These are phyloP conservation scores for Diaporthe vaccinii DNA, from an alignment of 2,329 filamentous ascomycete genomes.

Conservation along the genomic window DNA sequence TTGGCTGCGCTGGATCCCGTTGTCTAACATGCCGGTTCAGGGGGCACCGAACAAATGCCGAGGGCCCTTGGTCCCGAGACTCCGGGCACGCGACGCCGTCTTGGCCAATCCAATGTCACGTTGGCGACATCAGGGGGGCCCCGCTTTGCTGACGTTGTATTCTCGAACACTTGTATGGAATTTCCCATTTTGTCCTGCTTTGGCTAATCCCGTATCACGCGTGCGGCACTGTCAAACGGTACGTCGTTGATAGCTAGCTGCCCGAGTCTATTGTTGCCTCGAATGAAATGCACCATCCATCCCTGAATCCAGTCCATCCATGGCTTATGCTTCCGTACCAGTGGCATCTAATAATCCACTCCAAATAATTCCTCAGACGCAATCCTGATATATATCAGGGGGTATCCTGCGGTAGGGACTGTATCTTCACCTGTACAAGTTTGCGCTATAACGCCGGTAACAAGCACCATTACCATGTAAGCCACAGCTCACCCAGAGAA, in stretches of 20 bases:
- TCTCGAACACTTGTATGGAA: neutral
- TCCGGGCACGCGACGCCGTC: conserved; percentile 12
- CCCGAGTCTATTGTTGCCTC: conserved; percentile 5
- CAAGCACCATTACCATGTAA: conserved; percentile 3
- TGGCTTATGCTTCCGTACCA: neutral
- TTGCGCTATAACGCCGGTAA: neutral
- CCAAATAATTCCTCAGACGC: conserved; percentile 10
- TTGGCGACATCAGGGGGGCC: neutral
- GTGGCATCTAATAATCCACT: neutral
- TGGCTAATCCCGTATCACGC: conserved; percentile 3
- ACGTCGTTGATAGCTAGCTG: neutral
- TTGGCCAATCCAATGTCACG: conserved; percentile 3
- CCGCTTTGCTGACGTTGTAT: conserved; percentile 20
- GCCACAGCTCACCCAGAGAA: neutral
- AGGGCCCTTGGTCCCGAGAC: conserved; percentile 30
- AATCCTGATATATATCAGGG: conserved; percentile 21
- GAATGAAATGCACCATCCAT: neutral
- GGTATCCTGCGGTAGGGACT: conserved; percentile 28
- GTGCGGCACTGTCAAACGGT: neutral
- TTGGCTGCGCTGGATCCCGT: neutral
- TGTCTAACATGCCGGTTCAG: conserved; percentile 21
- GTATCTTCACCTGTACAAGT: neutral
- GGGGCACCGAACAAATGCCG: conserved; percentile 16
- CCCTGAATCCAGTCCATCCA: neutral
- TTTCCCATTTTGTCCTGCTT: neutral